Base-by-base conservation (phyloP, 2,329 filamentous ascomycete species). In the Helotiales sp. region DNA sequence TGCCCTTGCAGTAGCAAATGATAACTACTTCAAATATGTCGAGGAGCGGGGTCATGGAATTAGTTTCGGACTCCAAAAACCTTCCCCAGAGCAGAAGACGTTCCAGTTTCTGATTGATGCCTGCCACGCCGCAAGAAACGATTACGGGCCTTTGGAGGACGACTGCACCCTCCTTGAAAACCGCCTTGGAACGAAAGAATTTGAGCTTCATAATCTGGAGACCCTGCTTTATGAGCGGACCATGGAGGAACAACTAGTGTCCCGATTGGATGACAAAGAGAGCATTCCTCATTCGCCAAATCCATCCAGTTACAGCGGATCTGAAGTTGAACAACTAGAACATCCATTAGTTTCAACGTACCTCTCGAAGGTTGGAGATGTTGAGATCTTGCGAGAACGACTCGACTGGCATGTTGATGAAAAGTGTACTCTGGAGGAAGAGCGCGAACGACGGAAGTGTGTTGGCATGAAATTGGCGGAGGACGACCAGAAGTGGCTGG, bases 61-160 rank as follows among this genome's bases (percentile, higher is more conserved):
- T 4, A 26, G 45, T 22, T 22, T 24, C 11, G 45, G 45, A 22
- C 3, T 17, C 20, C 45, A 49, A 13, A 3, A 17, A 6, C 6
- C 17, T 49, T 49, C 6, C 2, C 11, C 3, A 7, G 22, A 49
- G 6, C 45, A 49, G 20, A 13, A 17, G 6, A 22, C 6, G 6
- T 8, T 49, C 45, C 3, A 49, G 8, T 40, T 62, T 7, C 45
- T 70, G 20, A 43, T 61, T 30, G 13, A 71, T 28, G 49, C 60
- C 7, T 73, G 54, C 5, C 62, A 71, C 34, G n/a, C 22, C 26
- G 54, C 61, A 13, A 64, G 72, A n/a, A 63, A 73, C 49, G 58
- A 70, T 15, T 73, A 72, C 34, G 72, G 73, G 1, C 69, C 68
- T 5, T 20, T 75, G 2, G 70, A 71, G 52, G 67, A 74, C 37